phyloP scores from a whole-genome alignment of 805 yeast species.

The Suhomyces kilbournensis region DNA sequence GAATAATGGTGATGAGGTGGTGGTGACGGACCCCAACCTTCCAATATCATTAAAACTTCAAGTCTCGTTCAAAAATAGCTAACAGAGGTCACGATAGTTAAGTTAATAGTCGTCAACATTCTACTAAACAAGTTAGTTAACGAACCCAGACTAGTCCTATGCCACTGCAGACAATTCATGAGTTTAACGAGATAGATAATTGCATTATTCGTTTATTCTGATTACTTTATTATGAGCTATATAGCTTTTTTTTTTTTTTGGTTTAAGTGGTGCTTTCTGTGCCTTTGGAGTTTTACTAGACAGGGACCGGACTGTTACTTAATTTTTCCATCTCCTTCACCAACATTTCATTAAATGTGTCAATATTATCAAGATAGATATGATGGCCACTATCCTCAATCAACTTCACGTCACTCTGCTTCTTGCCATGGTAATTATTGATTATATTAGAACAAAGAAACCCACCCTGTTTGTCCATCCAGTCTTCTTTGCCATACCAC shows the following conservation, averaged over 20 bases:
- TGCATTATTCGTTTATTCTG: not conserved
- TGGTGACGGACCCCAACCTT: constrained; percentile 50
- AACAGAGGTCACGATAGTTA: too few relatives aligned
- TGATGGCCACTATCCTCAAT: constrained; percentile 72
- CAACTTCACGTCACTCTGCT: constrained; percentile 29
- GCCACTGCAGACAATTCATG: too few relatives aligned
- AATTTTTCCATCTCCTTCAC: constrained; percentile 47
- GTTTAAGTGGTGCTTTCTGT: too few relatives aligned
- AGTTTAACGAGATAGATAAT: too few relatives aligned
- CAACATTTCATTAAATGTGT: constrained; percentile 51
- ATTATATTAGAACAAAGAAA: constrained; percentile 34
- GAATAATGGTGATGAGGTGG: constrained; percentile 45
- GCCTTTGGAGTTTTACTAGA: too few relatives aligned
- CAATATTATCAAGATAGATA: constrained; percentile 65
- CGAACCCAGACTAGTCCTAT: too few relatives aligned
- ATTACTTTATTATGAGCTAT: not conserved
- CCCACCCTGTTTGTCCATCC: constrained; percentile 59
- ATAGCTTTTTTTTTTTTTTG: not conserved
- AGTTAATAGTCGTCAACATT: too few relatives aligned
- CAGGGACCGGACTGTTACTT: not conserved
- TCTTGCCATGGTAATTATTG: constrained; percentile 14
- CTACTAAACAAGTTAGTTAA: too few relatives aligned
- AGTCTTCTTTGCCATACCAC: constrained; percentile 79
- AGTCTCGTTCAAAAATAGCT: not conserved
- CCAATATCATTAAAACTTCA: constrained; percentile 39